These are phyloP conservation scores for Solanum medicagineum DNA, from an alignment of 257 asterid species.

Conservation along the genomic window DNA sequence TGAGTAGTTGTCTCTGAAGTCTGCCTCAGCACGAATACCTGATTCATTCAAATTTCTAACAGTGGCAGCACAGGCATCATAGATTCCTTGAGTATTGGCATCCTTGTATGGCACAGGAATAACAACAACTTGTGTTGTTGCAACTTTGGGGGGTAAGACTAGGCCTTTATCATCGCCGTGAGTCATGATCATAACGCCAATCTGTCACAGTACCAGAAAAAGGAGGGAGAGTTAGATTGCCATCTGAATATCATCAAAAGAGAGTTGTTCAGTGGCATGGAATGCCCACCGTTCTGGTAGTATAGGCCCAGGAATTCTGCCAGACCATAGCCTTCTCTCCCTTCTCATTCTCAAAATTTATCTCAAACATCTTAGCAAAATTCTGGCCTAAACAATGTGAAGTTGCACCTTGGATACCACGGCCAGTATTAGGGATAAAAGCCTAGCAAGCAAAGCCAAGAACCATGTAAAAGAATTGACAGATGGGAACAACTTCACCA, in stretches of 20 bases:
- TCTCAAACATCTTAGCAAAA: slow-evolving; percentile 96
- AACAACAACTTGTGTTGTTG: slow-evolving; percentile 74
- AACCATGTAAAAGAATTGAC: not conserved
- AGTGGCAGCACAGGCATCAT: slow-evolving; percentile 71
- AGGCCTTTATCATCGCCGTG: slow-evolving; percentile 97
- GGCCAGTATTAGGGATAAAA: slow-evolving; percentile 88
- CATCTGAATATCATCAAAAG: not conserved
- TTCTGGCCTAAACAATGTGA: slow-evolving; percentile 97
- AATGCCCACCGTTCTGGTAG: slow-evolving; percentile 73
- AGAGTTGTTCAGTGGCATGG: not conserved
- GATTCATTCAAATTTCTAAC: slow-evolving; percentile 61
- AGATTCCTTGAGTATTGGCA: slow-evolving; percentile 76
- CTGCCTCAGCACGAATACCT: slow-evolving; percentile 84
- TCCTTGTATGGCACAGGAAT: slow-evolving; percentile 94
- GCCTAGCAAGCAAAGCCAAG: slow-evolving; percentile 37
- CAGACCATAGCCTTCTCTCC: slow-evolving; percentile 93
- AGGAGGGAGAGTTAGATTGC: not conserved
- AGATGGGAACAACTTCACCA: not conserved
- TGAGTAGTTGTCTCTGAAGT: slow-evolving; percentile 84
- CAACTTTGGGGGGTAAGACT: slow-evolving; percentile 95
- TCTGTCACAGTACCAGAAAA: slow-evolving; percentile 29
- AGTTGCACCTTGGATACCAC: slow-evolving; percentile 99
- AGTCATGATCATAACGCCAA: slow-evolving; percentile 95
- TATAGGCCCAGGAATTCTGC: slow-evolving; percentile 99
- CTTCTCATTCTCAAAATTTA: slow-evolving; percentile 81